phyloP scores from a whole-genome alignment of 1,284 basidiomycete genomes.

The Ceratobasidium sp. region DNA sequence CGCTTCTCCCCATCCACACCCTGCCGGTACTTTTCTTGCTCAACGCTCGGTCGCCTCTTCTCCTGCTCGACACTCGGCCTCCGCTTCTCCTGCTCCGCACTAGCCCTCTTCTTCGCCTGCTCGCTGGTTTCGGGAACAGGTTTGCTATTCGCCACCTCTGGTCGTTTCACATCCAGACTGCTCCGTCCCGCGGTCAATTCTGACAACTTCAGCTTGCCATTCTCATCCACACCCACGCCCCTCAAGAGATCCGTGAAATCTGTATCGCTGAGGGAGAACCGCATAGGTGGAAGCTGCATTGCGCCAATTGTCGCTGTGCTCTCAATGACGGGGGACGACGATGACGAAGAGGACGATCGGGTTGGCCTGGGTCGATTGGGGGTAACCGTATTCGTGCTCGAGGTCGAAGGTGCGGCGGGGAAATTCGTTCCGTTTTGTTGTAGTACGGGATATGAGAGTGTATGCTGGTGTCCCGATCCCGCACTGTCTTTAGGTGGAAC shows the following conservation, averaged over 20 bases:
- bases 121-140: slow-evolving; percentile 26
- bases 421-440: background rate
- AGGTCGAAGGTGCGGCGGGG: background rate
- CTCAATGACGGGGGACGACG: slow-evolving; percentile 51
- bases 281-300: slow-evolving; percentile 83
- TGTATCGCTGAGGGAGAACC: slow-evolving; percentile 82
- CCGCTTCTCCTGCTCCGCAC: slow-evolving; percentile 44
- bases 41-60: slow-evolving; percentile 8
- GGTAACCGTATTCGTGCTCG: slow-evolving; percentile 4
- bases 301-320: slow-evolving; percentile 81
- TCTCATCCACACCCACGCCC: slow-evolving; percentile 52
- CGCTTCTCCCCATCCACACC: slow-evolving; percentile 1
- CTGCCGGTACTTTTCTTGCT: background rate
- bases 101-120: slow-evolving; percentile 50
- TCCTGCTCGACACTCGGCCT: slow-evolving; percentile 5
- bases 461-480: slow-evolving; percentile 4
- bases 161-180: slow-evolving; percentile 13
- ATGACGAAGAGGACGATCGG: slow-evolving; percentile 27
- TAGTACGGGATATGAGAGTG: slow-evolving; percentile 3
- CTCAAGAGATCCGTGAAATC: slow-evolving; percentile 74
- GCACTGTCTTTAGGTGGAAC: slow-evolving; percentile 30
- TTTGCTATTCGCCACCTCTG: slow-evolving; percentile 11
- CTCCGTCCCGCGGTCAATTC: background rate
- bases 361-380: slow-evolving; percentile 20
- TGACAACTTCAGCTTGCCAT: slow-evolving; percentile 24